Conservation (phyloP, 1,139 yeast genomes). For the Debaryomyces singareniensis region DNA sequence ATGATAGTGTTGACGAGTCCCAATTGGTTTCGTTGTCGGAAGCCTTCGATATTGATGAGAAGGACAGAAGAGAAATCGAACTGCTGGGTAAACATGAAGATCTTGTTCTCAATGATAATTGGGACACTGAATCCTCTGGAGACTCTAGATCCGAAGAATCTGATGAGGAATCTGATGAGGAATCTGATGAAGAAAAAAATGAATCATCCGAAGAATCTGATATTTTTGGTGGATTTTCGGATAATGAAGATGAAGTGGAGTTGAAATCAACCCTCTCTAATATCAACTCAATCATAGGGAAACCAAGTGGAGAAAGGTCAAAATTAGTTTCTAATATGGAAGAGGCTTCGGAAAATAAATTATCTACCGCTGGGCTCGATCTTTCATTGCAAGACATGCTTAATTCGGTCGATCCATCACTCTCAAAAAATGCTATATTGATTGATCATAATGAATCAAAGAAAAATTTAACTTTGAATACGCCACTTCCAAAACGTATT, state of each 20-base stretch:
- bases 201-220: conserved; percentile 13
- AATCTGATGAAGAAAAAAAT: conserved; percentile 21
- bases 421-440: conserved; percentile 44
- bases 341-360: conserved; percentile 65
- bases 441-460: conserved; percentile 35
- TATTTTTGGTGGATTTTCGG: conserved; percentile 17
- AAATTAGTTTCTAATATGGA: conserved; percentile 43
- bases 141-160: conserved; percentile 15
- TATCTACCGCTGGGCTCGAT: conserved; percentile 55
- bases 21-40: conserved; percentile 74
- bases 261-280: conserved; percentile 27
- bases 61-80: conserved; percentile 25
- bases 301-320: conserved; percentile 32
- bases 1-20: conserved; percentile 59
- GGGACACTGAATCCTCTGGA: conserved; percentile 27
- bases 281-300: conserved; percentile 23
- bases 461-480: conserved; percentile 48
- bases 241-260: conserved; percentile 27
- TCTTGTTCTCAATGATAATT: conserved; percentile 36
- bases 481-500: conserved; percentile 81
- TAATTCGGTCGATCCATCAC: conserved; percentile 47
- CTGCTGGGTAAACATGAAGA: conserved; percentile 16
- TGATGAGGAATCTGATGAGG: conserved; percentile 18
- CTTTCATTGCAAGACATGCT: conserved; percentile 74
- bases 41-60: conserved; percentile 82